Evolutionary conservation across 1,139 yeast species (phyloP).

Genomic region (Pichia sp.): DNA sequence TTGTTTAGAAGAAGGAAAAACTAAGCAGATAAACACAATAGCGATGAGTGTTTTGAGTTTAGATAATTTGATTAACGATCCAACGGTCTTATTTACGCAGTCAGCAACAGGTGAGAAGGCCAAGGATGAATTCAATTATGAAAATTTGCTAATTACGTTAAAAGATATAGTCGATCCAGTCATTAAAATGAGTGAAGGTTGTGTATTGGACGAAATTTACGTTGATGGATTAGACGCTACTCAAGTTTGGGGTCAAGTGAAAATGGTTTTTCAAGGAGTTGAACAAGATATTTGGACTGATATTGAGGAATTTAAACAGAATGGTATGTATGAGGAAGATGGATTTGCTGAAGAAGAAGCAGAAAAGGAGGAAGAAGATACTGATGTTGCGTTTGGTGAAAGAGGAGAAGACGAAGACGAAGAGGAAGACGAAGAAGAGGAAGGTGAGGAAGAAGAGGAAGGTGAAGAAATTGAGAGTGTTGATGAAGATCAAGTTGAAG

Average conservation of each 20-base stretch:
- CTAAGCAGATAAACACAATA: too few species aligned
- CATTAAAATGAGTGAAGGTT: constrained; percentile 8
- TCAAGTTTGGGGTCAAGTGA: constrained; percentile 92
- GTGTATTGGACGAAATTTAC: constrained; percentile 61
- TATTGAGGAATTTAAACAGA: constrained; percentile 38
- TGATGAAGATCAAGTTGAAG: constrained; percentile 22
- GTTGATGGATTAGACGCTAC: constrained; percentile 84
- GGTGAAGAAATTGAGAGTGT: constrained; percentile 25
- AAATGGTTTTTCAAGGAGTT: constrained; percentile 70
- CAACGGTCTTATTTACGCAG: constrained; percentile 9
- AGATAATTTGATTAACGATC: constrained; percentile 12
- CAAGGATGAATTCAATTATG: constrained; percentile 9
- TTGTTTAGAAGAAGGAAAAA: too few species aligned
- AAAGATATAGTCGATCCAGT: constrained; percentile 15
- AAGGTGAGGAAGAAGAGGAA: constrained; percentile 24
- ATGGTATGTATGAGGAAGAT: constrained; percentile 26
- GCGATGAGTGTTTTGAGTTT: constrained; percentile 1
- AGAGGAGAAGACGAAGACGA: constrained; percentile 25
- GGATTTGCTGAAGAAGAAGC: constrained; percentile 27
- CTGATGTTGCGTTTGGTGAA: constrained; percentile 26
- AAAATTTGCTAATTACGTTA: constrained; percentile 8
- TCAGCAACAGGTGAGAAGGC: background rate
- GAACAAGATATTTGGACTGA: constrained; percentile 46
- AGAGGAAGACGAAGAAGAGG: constrained; percentile 27
- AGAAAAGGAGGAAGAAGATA: constrained; percentile 25